Conservation (phyloP, 192 early-diverging fungal genomes). For the Umbelopsis vinacea region DNA sequence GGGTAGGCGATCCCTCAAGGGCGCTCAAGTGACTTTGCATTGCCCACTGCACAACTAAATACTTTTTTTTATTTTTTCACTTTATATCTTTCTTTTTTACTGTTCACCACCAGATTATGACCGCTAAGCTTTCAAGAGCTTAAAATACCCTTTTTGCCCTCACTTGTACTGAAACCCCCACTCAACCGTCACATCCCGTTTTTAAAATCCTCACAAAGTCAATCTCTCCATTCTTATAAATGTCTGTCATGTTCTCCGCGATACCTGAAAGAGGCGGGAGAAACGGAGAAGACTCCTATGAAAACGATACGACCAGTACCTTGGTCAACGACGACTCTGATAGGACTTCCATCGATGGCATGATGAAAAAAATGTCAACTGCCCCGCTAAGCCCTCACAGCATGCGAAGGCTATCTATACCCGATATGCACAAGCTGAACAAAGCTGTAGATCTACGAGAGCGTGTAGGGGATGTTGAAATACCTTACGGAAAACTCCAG, state of each 20-base stretch:
- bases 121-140: neutral
- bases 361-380: neutral
- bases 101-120: no score
- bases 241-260: neutral
- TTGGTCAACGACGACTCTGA: neutral
- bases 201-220: neutral
- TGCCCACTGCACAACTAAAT: no score
- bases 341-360: no score
- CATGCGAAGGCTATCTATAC: conserved; percentile 35
- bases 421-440: conserved; percentile 33
- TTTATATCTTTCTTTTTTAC: no score
- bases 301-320: neutral
- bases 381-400: neutral
- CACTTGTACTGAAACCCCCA: neutral
- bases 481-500: conserved; percentile 39
- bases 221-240: neutral
- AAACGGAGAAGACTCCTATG: neutral
- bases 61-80: no score
- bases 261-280: neutral
- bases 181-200: neutral
- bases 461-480: neutral
- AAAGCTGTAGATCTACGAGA: conserved; percentile 25
- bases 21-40: no score
- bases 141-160: neutral
- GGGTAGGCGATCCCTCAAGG: no score